Base-by-base conservation (phyloP, 768 basidiomycete genomes). In the Cantharellus cinnabarinus region DNA sequence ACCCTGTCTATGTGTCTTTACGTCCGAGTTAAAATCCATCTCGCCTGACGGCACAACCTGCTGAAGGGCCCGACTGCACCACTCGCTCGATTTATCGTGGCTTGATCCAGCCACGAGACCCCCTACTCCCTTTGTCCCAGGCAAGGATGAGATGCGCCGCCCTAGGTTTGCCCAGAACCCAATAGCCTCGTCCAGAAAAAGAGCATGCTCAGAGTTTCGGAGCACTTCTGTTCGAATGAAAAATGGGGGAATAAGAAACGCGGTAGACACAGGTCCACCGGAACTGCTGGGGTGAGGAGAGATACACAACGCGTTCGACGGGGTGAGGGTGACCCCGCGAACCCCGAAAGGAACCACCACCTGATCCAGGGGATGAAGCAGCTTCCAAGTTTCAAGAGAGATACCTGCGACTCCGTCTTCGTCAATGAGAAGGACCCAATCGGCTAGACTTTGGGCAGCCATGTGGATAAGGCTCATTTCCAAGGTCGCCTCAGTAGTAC, bases 161-260 rank as follows among this genome's bases (percentile, higher is more conserved):
- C 56, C 56, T 14, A 57, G 14, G 14, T 7, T 14, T 14, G 35
- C 56, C 56, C 56, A 57, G 5, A 57, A 1, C 14, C 41, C 56
- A 15, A 57, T 5, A 5, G 39, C 40, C 5, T 39, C 14, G 14
- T 41, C 14, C 15, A 10, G 14, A 39, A 14, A 10, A 37, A 39
- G 5, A 1, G 5, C 40, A 10, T 57, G 10, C 20, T 34, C 57
- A 44, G 40, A 67, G 10, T 69, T 68, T 68, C 64, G 68, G 52
- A 66, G 62, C 40, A 63, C 65, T 20, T 66, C 57, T 1, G 68
- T 61, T 5, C 76, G 76, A 39, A 77, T 62, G 3, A 81, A 70
- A 61, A 85, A 79, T 2, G 83, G 83, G 14, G 84, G 84, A 2
- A 78, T 65, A 2, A 85, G 70, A 66, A 76, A 79, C 2, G 70